Evolutionary conservation across 179 eudicot species (phyloP).

Genomic region (Beta corolliflora): DNA sequence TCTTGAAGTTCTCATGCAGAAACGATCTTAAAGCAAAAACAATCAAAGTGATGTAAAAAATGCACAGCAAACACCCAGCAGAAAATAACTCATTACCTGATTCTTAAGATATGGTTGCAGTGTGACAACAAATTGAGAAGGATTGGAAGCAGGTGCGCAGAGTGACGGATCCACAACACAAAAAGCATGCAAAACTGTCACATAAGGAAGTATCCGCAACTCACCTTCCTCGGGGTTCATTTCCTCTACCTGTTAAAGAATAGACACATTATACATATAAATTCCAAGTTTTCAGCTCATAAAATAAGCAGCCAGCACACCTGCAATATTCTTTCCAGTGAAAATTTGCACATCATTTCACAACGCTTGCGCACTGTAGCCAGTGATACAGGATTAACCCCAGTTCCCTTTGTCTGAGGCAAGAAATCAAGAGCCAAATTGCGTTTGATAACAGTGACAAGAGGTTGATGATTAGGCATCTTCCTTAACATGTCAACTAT

Average conservation of each 20-base stretch:
- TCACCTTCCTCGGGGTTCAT: conserved; percentile 69
- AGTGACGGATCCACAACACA: conserved; percentile 93
- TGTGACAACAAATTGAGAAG: conserved; percentile 94
- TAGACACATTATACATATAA: conserved; percentile 10
- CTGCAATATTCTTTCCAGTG: conserved; percentile 91
- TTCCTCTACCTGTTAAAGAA: conserved; percentile 67
- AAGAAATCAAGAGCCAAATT: conserved; percentile 94
- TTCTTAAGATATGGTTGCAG: conserved; percentile 93
- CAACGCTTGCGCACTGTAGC: conserved; percentile 96
- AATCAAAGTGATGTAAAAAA: not conserved
- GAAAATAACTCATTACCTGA: conserved; percentile 54
- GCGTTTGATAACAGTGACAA: conserved; percentile 81
- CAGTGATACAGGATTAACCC: conserved; percentile 73
- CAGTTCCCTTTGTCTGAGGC: conserved; percentile 90
- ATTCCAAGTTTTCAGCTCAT: conserved; percentile 17
- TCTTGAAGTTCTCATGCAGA: not conserved
- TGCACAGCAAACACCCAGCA: not conserved
- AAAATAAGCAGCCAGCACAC: conserved; percentile 33
- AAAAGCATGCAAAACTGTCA: conserved; percentile 86
- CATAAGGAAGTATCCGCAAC: conserved; percentile 73
- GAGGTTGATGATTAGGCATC: conserved; percentile 86
- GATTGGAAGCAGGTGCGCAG: conserved; percentile 97
- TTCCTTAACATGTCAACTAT: conserved; percentile 85
- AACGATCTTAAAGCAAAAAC: not conserved
- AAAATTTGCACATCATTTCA: conserved; percentile 96